phyloP scores from a whole-genome alignment of 2,329 filamentous ascomycete species.

The Neofusicoccum umdonicola region DNA sequence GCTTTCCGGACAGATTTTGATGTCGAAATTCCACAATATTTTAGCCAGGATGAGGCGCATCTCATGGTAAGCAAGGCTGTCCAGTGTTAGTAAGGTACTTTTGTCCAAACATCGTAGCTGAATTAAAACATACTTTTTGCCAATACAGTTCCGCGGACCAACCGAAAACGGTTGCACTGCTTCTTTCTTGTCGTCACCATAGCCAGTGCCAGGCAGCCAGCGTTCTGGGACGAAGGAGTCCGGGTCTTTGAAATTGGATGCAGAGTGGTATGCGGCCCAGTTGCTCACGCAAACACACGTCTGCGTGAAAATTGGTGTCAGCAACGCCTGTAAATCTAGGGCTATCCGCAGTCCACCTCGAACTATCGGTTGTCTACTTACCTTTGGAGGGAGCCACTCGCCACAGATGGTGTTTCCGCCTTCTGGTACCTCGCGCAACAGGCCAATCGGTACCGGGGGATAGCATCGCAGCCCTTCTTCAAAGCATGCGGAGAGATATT shows the following conservation, averaged over 20 bases:
- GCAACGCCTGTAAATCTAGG: not conserved
- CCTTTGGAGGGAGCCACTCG: slow-evolving; percentile 33
- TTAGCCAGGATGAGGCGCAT: slow-evolving; percentile 25
- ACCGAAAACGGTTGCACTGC: slow-evolving; percentile 45
- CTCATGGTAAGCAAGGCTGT: slow-evolving; percentile 34
- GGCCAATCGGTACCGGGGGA: slow-evolving; percentile 38
- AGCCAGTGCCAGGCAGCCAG: slow-evolving; percentile 34
- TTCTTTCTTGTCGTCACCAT: slow-evolving; percentile 30
- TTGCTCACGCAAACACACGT: slow-evolving; percentile 19
- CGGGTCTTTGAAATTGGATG: slow-evolving; percentile 35
- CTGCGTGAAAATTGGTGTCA: slow-evolving; percentile 11
- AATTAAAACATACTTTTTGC: slow-evolving; percentile 32
- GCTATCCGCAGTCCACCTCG: too few relatives aligned
- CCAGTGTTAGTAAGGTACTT: not conserved
- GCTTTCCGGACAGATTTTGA: slow-evolving; percentile 34
- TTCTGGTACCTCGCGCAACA: slow-evolving; percentile 33
- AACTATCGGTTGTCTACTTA: too few relatives aligned
- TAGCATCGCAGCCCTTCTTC: slow-evolving; percentile 44
- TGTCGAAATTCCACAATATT: slow-evolving; percentile 39
- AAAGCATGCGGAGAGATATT: slow-evolving; percentile 40
- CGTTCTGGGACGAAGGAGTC: slow-evolving; percentile 41
- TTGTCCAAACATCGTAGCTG: not conserved
- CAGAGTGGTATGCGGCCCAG: slow-evolving; percentile 15
- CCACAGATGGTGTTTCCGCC: slow-evolving; percentile 39
- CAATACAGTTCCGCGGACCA: slow-evolving; percentile 42